Base-by-base conservation (phyloP, 2,329 filamentous ascomycete genomes). In the Paraconiothyrium brasiliense region DNA sequence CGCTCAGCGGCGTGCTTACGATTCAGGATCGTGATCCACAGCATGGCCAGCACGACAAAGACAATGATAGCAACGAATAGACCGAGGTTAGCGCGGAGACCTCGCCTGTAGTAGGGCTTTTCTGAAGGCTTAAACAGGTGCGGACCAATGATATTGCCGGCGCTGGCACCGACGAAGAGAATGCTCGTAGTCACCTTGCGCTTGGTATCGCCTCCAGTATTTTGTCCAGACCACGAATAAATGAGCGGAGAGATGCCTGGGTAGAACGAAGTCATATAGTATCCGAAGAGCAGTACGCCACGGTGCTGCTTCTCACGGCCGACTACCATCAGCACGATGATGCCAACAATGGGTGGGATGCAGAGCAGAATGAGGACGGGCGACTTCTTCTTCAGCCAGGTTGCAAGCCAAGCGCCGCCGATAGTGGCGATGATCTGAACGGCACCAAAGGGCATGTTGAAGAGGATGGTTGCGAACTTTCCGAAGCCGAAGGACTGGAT, bases 131-230 rank as follows among this genome's bases (percentile, higher is more conserved):
- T 88, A 73, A 89, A 91, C 0, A 91, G 79, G 50, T 88, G 84
- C 0, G 89, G 89, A 0, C 89, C 89, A 24, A 90, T 79, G 39
- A 91, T 86, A 66, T 92, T 91, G 6, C 89, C 89, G 1, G 84
- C 85, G 55, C 85, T 89, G 61, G 88, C 85, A 4, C 88, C 87
- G 50, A 91, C 83, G 68, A 91, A 89, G 1, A 91, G 80, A 7
- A 90, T 81, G 13, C 84, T 88, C 0, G 88, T 90, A 0, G 86
- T 89, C 10, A 86, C 84, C 70, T 90, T 91, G 64, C 87, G 86
- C 76, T 92, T 92, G 0, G 89, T 91, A 70, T 91, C 88, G 1
- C 89, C 89, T 0, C 86, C 89, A 0, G 89, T 89, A 65, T 90
- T 89, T 62, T 87, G 85, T 1, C 85, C 81, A 1, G 85, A 86